Evolutionary conservation across 257 asterid genomes (phyloP).

Genomic region (Solanum peruvianum): DNA sequence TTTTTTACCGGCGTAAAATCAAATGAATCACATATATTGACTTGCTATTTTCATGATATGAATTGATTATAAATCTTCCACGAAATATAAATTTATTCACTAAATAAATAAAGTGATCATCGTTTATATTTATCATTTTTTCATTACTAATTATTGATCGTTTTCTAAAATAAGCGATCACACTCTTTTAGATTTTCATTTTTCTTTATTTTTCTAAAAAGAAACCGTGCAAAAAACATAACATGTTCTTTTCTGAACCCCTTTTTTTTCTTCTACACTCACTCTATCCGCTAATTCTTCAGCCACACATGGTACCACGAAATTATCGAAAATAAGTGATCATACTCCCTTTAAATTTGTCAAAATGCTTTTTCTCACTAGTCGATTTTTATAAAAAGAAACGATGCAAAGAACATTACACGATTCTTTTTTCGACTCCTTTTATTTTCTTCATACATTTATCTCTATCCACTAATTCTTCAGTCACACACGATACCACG

Average conservation of each 20-base stretch:
- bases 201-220: neutral
- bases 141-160: neutral
- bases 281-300: neutral
- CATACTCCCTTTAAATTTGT: neutral
- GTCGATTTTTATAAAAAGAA: neutral
- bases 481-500: neutral
- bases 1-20: neutral
- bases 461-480: neutral
- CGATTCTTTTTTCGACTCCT: neutral
- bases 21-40: too few relatives aligned
- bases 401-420: neutral
- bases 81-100: neutral
- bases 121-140: neutral
- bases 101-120: neutral
- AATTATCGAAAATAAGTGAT: neutral
- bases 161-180: neutral
- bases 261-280: neutral
- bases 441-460: neutral
- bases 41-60: neutral
- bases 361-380: neutral
- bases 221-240: neutral
- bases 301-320: neutral
- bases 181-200: neutral
- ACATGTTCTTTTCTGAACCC: neutral
- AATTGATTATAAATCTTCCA: neutral